Evolutionary conservation across 139 green algal species (phyloP).

Genomic region (Desmodesmus armatus): DNA sequence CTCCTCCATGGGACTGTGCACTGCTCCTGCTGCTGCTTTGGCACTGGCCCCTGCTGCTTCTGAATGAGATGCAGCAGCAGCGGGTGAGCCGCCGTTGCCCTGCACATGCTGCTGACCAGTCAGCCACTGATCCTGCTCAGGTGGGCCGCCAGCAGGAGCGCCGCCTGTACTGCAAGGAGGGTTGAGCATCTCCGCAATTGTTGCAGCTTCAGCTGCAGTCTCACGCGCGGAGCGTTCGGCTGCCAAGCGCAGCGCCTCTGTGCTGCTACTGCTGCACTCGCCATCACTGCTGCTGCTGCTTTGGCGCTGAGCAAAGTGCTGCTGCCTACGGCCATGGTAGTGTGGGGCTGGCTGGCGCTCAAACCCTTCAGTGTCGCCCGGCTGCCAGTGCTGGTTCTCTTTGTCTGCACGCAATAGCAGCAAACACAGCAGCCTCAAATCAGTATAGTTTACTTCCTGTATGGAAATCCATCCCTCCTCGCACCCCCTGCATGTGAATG

Average conservation of each 20-base stretch:
- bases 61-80: not conserved
- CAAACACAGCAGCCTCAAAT: not conserved
- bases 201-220: not conserved
- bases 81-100: not conserved
- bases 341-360: not conserved
- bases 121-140: not conserved
- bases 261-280: not conserved
- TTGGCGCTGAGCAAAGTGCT: not conserved
- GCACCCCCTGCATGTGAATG: too few relatives aligned
- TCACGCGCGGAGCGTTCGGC: not conserved
- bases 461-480: too few relatives aligned
- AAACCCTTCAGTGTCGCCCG: not conserved
- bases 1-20: constrained; percentile 42
- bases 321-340: not conserved
- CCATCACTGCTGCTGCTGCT: not conserved
- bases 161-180: too few relatives aligned
- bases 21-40: not conserved
- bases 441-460: too few relatives aligned
- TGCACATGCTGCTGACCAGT: constrained; percentile 14
- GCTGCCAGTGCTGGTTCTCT: not conserved
- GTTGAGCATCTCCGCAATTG: too few relatives aligned
- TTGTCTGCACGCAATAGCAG: not conserved
- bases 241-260: too few relatives aligned
- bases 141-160: not conserved
- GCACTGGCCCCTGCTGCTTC: not conserved